Evolutionary conservation across 129 eudicot species (phyloP).

Genomic region (Escallonia rubra): DNA sequence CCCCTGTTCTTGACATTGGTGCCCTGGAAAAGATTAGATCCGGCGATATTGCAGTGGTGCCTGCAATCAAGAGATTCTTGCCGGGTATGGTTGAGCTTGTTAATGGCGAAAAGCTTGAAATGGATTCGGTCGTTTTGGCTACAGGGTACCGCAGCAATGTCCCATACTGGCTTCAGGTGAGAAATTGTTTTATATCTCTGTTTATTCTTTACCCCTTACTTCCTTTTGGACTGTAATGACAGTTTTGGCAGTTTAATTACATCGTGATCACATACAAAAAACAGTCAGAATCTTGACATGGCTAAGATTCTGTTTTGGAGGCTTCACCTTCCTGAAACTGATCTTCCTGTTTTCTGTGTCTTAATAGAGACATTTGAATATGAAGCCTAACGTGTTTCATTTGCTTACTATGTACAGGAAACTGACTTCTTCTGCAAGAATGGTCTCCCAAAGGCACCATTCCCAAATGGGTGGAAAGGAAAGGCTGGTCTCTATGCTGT

Average conservation of each 20-base stretch:
- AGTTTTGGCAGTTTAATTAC: no score
- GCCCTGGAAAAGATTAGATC: conserved; percentile 68
- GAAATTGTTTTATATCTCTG: conserved; percentile 25
- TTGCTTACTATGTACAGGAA: conserved; percentile 41
- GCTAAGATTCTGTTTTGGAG: conserved; percentile 2
- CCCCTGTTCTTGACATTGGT: conserved; percentile 81
- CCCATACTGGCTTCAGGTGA: conserved; percentile 85
- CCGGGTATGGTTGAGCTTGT: conserved; percentile 46
- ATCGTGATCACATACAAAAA: no score
- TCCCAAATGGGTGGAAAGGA: conserved; percentile 78
- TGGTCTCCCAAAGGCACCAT: conserved; percentile 63
- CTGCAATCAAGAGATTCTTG: conserved; percentile 58
- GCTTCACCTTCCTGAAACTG: not conserved
- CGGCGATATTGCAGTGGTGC: conserved; percentile 51
- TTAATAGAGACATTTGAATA: not conserved
- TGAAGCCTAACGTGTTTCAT: conserved; percentile 11
- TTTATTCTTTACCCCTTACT: not conserved
- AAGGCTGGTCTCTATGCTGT: conserved; percentile 79
- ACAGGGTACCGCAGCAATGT: conserved; percentile 92
- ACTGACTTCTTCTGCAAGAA: conserved; percentile 62
- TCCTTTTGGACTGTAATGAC: not conserved
- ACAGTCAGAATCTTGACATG: no score
- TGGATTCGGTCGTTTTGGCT: conserved; percentile 73
- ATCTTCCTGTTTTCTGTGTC: not conserved
- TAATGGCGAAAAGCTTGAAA: conserved; percentile 48